Conservation (phyloP, 306 rosid genomes). For the Fragaria nilgerrensis region DNA sequence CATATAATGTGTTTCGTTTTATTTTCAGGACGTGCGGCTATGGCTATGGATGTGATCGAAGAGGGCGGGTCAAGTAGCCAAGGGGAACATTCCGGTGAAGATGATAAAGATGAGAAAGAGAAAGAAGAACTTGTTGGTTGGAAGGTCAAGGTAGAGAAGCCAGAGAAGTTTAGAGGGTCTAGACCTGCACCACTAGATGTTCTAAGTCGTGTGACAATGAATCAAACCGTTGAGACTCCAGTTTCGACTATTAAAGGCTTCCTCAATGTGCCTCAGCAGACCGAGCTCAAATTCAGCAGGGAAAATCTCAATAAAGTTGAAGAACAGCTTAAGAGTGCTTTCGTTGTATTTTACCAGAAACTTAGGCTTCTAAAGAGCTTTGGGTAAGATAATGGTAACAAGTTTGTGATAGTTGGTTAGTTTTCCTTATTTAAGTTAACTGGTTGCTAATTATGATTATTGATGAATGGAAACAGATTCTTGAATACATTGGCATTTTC, state of each 20-base stretch:
- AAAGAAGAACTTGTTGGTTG: background rate
- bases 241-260: constrained; percentile 53
- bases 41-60: constrained; percentile 44
- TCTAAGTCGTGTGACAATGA: constrained; percentile 46
- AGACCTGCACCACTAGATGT: constrained; percentile 55
- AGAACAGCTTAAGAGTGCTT: constrained; percentile 45
- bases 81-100: constrained; percentile 22
- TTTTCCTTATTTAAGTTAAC: background rate
- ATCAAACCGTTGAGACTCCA: constrained; percentile 54
- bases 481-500: constrained; percentile 68
- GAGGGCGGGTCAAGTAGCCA: constrained; percentile 37
- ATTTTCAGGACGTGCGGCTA: constrained; percentile 35
- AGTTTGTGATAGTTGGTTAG: background rate
- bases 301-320: constrained; percentile 53
- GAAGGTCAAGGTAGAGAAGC: constrained; percentile 18
- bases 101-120: constrained; percentile 19
- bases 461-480: constrained; percentile 41
- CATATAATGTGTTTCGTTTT: background rate
- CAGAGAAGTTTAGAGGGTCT: constrained; percentile 1
- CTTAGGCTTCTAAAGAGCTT: constrained; percentile 67
- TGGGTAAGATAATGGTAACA: constrained; percentile 20
- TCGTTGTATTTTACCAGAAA: constrained; percentile 58
- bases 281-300: constrained; percentile 47
- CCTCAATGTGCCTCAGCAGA: constrained; percentile 37
- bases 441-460: background rate